phyloP scores from a whole-genome alignment of 805 yeast genomes.

The Wickerhamomyces mucosus region DNA sequence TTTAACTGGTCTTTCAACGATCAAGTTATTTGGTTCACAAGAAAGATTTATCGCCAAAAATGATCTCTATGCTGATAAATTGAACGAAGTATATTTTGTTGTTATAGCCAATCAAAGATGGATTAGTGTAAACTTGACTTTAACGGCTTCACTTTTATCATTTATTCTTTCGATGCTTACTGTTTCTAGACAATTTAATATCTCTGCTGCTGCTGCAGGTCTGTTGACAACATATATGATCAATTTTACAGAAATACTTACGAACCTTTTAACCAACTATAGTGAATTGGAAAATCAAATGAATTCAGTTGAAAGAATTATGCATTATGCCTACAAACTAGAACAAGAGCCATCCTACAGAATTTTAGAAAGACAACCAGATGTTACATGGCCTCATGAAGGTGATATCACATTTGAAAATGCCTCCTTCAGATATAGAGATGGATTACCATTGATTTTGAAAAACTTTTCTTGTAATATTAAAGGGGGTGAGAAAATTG shows the following conservation, averaged over 20 bases:
- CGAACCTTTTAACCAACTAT: constrained; percentile 34
- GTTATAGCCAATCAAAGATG: constrained; percentile 60
- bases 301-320: constrained; percentile 65
- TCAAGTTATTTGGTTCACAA: constrained; percentile 43
- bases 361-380: too few species aligned
- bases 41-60: constrained; percentile 36
- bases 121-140: constrained; percentile 50
- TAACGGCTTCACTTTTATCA: constrained; percentile 37
- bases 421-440: constrained; percentile 40
- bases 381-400: constrained; percentile 44
- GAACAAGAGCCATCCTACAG: constrained; percentile 37
- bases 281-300: constrained; percentile 65
- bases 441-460: constrained; percentile 40
- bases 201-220: constrained; percentile 57
- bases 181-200: constrained; percentile 45
- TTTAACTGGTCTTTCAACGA: constrained; percentile 52
- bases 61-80: constrained; percentile 37
- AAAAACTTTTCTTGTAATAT: constrained; percentile 32
- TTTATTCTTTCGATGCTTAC: constrained; percentile 48
- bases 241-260: constrained; percentile 28
- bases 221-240: constrained; percentile 53
- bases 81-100: constrained; percentile 57
- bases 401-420: constrained; percentile 40
- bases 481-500: constrained; percentile 44
- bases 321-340: constrained; percentile 52